Evolutionary conservation across 1,284 basidiomycete genomes (phyloP).

Genomic region (Erythrobasidium hasegawianum): DNA sequence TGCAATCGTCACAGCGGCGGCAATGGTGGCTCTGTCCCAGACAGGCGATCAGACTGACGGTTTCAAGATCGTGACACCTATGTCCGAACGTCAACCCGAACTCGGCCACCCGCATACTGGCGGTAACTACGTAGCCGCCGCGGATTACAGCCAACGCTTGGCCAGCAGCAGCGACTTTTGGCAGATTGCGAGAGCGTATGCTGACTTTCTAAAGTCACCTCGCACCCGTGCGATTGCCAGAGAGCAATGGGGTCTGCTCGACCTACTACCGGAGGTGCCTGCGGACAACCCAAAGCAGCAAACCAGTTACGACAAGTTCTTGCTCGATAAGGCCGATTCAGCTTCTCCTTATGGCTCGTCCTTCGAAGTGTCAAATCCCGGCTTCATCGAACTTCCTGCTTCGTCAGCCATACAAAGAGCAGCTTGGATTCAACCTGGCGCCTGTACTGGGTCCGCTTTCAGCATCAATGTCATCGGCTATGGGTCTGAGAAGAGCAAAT

Average conservation of each 20-base stretch:
- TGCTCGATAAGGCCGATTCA: constrained; percentile 3
- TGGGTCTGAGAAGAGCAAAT: neutral
- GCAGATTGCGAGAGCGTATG: neutral
- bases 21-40: constrained; percentile 7
- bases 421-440: neutral
- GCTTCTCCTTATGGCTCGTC: constrained; percentile 1
- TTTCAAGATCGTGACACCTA: constrained; percentile 13
- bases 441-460: neutral
- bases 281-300: neutral
- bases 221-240: neutral
- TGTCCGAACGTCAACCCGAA: constrained; percentile 8
- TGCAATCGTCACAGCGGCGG: neutral
- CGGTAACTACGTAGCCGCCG: constrained; percentile 20
- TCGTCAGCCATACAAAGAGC: neutral
- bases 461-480: neutral
- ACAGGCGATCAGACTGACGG: neutral
- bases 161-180: neutral
- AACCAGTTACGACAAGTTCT: constrained; percentile 12
- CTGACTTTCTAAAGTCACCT: neutral
- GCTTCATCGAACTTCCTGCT: neutral
- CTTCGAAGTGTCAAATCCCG: constrained; percentile 16
- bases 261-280: constrained; percentile 13
- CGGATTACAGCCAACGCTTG: neutral
- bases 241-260: constrained; percentile 20
- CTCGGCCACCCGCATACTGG: constrained; percentile 6